phyloP scores from a whole-genome alignment of 73 alveolate genomes.

The Blepharisma japonicum region DNA sequence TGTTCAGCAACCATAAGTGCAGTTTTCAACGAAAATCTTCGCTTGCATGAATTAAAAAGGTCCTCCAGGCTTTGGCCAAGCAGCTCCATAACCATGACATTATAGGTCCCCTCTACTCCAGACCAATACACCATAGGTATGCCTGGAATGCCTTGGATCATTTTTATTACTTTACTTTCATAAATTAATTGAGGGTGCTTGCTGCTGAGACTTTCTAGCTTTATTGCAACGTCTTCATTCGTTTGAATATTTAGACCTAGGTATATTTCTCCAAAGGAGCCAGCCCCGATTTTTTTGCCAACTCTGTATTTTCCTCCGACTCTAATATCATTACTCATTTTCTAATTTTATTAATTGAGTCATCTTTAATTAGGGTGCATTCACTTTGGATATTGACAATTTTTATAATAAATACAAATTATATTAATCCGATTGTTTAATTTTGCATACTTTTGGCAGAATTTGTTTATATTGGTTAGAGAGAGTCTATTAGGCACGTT shows the following conservation, averaged over 20 bases:
- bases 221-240: constrained; percentile 69
- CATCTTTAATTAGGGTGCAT: too few species aligned
- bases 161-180: background rate
- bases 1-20: constrained; percentile 85
- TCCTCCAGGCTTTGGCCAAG: constrained; percentile 81
- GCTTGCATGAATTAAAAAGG: constrained; percentile 59
- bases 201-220: constrained; percentile 60
- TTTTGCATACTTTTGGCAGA: too few species aligned
- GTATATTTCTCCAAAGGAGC: constrained; percentile 89
- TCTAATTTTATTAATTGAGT: background rate
- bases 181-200: constrained; percentile 44
- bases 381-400: too few species aligned
- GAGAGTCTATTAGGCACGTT: too few species aligned
- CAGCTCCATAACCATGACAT: constrained; percentile 71
- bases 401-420: too few species aligned
- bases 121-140: constrained; percentile 59
- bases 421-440: too few species aligned
- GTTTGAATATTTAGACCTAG: constrained; percentile 73
- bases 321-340: constrained; percentile 34
- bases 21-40: constrained; percentile 71
- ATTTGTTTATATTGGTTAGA: too few species aligned
- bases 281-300: constrained; percentile 82
- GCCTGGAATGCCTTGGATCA: background rate
- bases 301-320: constrained; percentile 82
- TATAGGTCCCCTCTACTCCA: constrained; percentile 76